Conservation (phyloP, 2,329 filamentous ascomycete genomes). For the Nannizziopsis barbatae region DNA sequence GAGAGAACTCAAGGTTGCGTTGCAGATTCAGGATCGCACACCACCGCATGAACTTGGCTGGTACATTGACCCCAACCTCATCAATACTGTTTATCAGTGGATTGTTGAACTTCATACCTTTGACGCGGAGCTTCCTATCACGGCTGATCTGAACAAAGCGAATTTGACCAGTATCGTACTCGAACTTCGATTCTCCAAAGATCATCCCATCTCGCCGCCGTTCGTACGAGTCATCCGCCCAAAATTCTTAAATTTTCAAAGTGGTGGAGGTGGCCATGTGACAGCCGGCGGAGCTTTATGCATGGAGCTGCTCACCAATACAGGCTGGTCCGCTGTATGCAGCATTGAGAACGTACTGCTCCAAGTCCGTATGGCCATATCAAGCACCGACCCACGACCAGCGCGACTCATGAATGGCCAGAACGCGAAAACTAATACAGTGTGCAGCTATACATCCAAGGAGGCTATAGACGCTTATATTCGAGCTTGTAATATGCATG, state of each 20-base stretch:
- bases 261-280: slow-evolving; percentile 75
- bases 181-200: slow-evolving; percentile 67
- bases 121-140: slow-evolving; percentile 55
- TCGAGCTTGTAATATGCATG: slow-evolving; percentile 56
- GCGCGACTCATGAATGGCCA: slow-evolving; percentile 49
- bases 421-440: slow-evolving; percentile 1
- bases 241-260: slow-evolving; percentile 58
- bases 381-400: slow-evolving; percentile 54
- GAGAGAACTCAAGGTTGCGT: slow-evolving; percentile 52
- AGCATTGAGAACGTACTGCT: slow-evolving; percentile 69
- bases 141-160: slow-evolving; percentile 57
- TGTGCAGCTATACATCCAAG: slow-evolving; percentile 49
- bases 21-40: slow-evolving; percentile 52
- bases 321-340: slow-evolving; percentile 64
- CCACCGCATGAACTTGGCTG: slow-evolving; percentile 62
- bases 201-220: slow-evolving; percentile 67
- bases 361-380: slow-evolving; percentile 68
- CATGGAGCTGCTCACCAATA: slow-evolving; percentile 74
- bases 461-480: slow-evolving; percentile 66
- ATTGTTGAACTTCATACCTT: slow-evolving; percentile 84
- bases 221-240: slow-evolving; percentile 77
- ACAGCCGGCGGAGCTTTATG: slow-evolving; percentile 73
- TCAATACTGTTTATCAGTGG: slow-evolving; percentile 78
- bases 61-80: slow-evolving; percentile 59
- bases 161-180: slow-evolving; percentile 59